Conservation (phyloP, 441 rosid species). For the Codiaeum variegatum region DNA sequence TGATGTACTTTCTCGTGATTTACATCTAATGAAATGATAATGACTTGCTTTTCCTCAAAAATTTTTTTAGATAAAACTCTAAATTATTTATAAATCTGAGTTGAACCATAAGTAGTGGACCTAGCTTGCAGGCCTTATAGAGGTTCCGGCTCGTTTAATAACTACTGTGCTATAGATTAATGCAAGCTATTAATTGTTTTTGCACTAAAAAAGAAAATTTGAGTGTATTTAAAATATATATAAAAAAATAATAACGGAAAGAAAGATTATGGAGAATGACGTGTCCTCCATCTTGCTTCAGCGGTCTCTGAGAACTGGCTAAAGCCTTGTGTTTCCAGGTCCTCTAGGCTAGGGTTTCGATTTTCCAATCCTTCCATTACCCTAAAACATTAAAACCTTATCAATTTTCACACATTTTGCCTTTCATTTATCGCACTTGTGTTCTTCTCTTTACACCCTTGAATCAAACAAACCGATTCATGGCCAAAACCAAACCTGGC, state of each 20-base stretch:
- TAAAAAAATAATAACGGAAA: background rate
- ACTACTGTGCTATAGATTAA: too few relatives aligned
- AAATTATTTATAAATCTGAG: too few relatives aligned
- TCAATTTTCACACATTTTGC: background rate
- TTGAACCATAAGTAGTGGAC: too few relatives aligned
- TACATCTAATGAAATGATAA: too few relatives aligned
- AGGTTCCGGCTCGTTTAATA: too few relatives aligned
- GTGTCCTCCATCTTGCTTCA: constrained; percentile 24
- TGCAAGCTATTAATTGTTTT: too few relatives aligned
- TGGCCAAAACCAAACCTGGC: constrained; percentile 70
- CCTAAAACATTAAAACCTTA: background rate
- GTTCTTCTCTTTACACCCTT: background rate
- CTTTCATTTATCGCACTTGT: background rate
- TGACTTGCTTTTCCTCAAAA: too few relatives aligned
- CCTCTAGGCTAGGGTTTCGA: constrained; percentile 33
- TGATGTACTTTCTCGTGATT: too few relatives aligned
- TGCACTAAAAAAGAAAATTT: too few relatives aligned
- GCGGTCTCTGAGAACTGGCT: too few relatives aligned
- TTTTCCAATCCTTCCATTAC: background rate
- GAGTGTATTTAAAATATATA: background rate
- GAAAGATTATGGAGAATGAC: constrained; percentile 22
- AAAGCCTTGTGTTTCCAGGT: background rate
- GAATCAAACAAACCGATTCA: constrained; percentile 20
- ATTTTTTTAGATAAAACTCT: too few relatives aligned
- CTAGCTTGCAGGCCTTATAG: too few relatives aligned